Base-by-base conservation (phyloP, 2,329 filamentous ascomycete genomes). In the Scopulariopsis brevicaulis region DNA sequence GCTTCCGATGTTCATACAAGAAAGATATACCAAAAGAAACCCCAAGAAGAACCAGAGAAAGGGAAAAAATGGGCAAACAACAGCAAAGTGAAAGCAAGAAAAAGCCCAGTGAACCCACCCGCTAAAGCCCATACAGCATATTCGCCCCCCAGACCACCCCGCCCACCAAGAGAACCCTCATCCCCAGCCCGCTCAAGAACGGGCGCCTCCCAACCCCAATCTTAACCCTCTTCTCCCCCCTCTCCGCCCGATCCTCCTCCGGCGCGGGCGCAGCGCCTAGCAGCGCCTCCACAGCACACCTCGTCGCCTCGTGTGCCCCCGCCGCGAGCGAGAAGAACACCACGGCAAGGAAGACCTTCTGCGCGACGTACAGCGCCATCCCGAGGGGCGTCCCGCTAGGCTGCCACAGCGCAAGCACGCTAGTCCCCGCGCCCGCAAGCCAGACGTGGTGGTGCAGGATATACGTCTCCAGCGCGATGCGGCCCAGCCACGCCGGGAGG, bases 391-490 rank as follows among this genome's bases (percentile, higher is more conserved):
- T 28, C 10, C n/a, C 10, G 55, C 12, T n/a, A 6, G 20, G n/a
- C 12, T 46, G 32, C 55, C 55, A 57, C n/a, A 57, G 4, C 18
- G 10, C 1, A 18, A 57, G 55, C 32, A 57, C 12, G 40, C 25
- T 32, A 11, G 34, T 57, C 4, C 55, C 56, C 22, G 25, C 1
- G 52, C 25, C 80, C 1, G 80, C 81, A 10, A 86, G 74, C 76
- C 80, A 83, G 57, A 84, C 73, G 65, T 87, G 84, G 64, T 78
- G 78, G 62, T 85, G 81, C 43, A 86, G 69, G 6, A 83, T 72
- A 61, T 81, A 84, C 0, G 80, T 77, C 67, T 86, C 83, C 1
- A 84, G 74, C 0, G 81, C 81, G 59, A 76, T 77, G 6, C 72
- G 71, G 1, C 84, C 83, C 2, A 86, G 67, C 15, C 64, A 61